Evolutionary conservation across 371 early-diverging fungal genomes (phyloP), one percentile per base, ranked within the genome.

Genomic region (Dichotomocladium elegans): DNA sequence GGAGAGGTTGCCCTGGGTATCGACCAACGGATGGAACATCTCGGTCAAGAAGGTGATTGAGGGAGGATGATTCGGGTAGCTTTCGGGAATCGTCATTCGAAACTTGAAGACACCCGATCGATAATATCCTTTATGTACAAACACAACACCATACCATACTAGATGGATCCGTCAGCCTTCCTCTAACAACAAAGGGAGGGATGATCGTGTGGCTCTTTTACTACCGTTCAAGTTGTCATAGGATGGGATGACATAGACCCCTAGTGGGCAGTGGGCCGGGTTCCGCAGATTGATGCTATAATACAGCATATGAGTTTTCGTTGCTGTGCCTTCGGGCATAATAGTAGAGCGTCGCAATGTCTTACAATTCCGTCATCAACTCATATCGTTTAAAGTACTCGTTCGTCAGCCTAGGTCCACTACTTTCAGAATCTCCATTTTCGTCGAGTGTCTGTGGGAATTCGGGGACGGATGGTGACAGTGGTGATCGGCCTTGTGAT

Each of bases 21-120:
- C 90, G 9, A 98, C 86, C n/a, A 96, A 80, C 27, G 99, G 99
- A 68, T 99, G 99, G 73, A 92, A 94, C 80, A 96, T 88, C 25
- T 90, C 88, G 14, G 92, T 92, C 30, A 85, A 51, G 63, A 99
- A 95, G 12, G 81, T 80, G n/a, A 99, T 90, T 0, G 85, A 68
- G 0, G 98, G 99, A 15, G 90, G 86, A 28, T 77, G 68, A 10
- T 88, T 79, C 4, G 99, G 99, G 55, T 90, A 90, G 22, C 83
- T 82, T 27, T 79, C 73, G 12, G 98, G 99, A 37, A 97, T 93
- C 29, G 80, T 67, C 63, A 99, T 71, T 47, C 86, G 74, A 70
- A 95, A 98, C 61, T 92, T 92, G 73, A 98, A 92, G 10, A 96
- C 91, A 3, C 94, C 99, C 56, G 90, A 88, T 43, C 88, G 85